A percentile compares a stretch with the other conserved stretches of the same genome.
These are phyloP conservation scores for Suhomyces sp. DNA, from an alignment of 805 yeast species.

Conservation along the genomic window DNA sequence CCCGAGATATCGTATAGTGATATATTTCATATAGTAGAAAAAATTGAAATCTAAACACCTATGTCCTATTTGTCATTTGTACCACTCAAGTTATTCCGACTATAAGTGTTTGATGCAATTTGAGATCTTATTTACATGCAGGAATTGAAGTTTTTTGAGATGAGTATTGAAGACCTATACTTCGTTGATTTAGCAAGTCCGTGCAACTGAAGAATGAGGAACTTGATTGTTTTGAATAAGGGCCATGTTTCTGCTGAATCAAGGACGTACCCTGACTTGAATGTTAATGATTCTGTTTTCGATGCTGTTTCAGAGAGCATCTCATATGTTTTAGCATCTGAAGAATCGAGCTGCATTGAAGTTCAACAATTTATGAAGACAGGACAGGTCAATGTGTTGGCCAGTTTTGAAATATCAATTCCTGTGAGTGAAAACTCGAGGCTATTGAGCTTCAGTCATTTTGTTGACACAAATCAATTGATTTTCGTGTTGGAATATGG, in stretches of 20 bases:
- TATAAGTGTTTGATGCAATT: background rate
- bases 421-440: slow-evolving; percentile 21
- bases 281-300: slow-evolving; percentile 53
- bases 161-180: background rate
- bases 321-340: slow-evolving; percentile 57
- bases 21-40: background rate
- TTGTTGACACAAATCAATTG: slow-evolving; percentile 64
- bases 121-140: background rate
- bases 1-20: background rate
- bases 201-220: slow-evolving; percentile 36
- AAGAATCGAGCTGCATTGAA: slow-evolving; percentile 57
- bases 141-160: slow-evolving; percentile 4
- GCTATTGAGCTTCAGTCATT: slow-evolving; percentile 59
- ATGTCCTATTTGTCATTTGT: background rate
- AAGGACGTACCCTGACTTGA: slow-evolving; percentile 61
- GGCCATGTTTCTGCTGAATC: slow-evolving; percentile 54
- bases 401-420: slow-evolving; percentile 53
- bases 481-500: slow-evolving; percentile 71
- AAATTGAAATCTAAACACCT: background rate
- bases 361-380: slow-evolving; percentile 72
- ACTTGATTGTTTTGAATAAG: slow-evolving; percentile 50
- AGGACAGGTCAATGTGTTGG: slow-evolving; percentile 57
- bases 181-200: background rate
- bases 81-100: background rate
- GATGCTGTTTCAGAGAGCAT: slow-evolving; percentile 74